Base-by-base conservation (phyloP, 208 protist species). In the Acanthamoeba healyi region DNA sequence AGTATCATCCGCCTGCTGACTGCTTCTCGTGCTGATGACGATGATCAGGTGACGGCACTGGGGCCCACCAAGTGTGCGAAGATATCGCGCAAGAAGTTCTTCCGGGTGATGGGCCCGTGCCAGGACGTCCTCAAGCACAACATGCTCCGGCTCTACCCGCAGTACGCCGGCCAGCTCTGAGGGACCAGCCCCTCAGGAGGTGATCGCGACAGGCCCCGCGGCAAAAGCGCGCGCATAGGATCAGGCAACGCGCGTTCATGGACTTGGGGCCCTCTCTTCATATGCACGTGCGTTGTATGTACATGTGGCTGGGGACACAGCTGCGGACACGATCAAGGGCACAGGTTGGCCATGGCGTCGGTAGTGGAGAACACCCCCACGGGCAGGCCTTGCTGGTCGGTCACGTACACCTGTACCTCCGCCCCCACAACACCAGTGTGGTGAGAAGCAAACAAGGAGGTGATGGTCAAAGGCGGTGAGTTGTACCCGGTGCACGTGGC, bases 91-190 rank as follows among this genome's bases (percentile, higher is more conserved):
- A 86, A 95, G 24, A 22, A 88, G 29, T 97, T 97, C 40, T 90
- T 97, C 15, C 63, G 87, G 15, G 63, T 79, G 22, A 81, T 72
- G 63, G 96, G 96, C 15, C 95, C 96, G 17, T 49, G 93, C 56
- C 86, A 96, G 38, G 93, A 95, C 72, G 90, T 97, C 46, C 94
- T 97, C n/a, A 94, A 94, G 46, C 94, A 94, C 42, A 96, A 96
- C 89, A 96, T 95, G 38, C 70, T 81, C 26, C 51, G 44, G 9
- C 54, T 79, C 34, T 97, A 97, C 93, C 51, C 36, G 2, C 81
- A 88, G 46, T 88, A 88, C 81, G 70, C 70, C 38, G 38, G 70
- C 40, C 70, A 81, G 70, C 70, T 81, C 70, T 81, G 19, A 49
- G 19, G 1, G 51, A 10, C 51, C 15, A 61, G 54, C 54, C 12